Base-by-base conservation (phyloP, 352 stramenopile genomes). In the Phytophthora ohioensis region DNA sequence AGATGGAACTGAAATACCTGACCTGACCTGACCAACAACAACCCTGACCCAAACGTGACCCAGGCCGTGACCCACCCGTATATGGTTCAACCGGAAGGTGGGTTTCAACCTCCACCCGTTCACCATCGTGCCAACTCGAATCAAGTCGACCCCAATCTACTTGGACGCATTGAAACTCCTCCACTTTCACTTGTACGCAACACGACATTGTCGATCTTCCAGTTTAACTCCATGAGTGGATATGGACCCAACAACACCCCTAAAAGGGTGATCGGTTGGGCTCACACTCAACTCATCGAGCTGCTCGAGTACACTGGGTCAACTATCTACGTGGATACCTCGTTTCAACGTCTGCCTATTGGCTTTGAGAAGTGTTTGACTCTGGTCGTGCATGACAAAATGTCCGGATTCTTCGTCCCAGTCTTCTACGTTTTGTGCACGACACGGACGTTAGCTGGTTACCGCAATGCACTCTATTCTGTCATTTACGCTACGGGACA, bases 321-420 rank as follows among this genome's bases (percentile, higher is more conserved):
- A 13, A 69, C 53, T 12, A 46, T 73, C 8, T 73, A 69, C 59
- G 59, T 64, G 27, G 66, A 73, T 48, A 57, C 48, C 46, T 59
- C 66, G 6, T 45, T 60, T 38, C 48, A 34, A 9, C 43, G 31
- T 17, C 57, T 73, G 3, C 66, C 66, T 58, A 51, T 41, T n/a
- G 59, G 66, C 9, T 69, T 73, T 21, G 41, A 56, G 15, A 39
- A 69, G 52, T 64, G 49, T 34, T 27, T 69, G 3, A 30, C 51
- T 31, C 15, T 58, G 5, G 35, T 58, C 5, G 35, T 58, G 51
- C 38, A 58, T 21, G 51, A 58, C 11, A 32, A 34, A 17, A 58
- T 4, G 51, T 58, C 51, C 5, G 51, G 51, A n/a, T 46, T 58
- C 13, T 58, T 21, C 51, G 51, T 47, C 27, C 51, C 51, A 3